A percentile compares a stretch with the other conserved stretches of the same genome.
These are phyloP conservation scores for Sonneratia caseolaris DNA, from an alignment of 345 rosid species.

Conservation along the genomic window DNA sequence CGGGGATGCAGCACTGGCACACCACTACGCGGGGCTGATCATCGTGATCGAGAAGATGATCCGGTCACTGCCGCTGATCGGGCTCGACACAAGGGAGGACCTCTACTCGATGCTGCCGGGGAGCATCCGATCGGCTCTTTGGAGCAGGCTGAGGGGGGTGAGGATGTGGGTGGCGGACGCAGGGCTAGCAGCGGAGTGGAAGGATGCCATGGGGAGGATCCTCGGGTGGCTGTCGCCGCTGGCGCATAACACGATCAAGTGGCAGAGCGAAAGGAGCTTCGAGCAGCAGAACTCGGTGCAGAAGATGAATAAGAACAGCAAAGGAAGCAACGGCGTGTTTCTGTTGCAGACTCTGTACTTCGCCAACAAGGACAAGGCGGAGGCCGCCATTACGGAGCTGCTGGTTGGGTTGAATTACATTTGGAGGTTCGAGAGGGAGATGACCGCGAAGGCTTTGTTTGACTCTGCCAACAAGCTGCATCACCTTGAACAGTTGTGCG, in stretches of 20 bases:
- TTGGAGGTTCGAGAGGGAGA: constrained; percentile 97
- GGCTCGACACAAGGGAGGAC: constrained; percentile 84
- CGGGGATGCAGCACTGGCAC: constrained; percentile 67
- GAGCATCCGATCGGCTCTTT: constrained; percentile 50
- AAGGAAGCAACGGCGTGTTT: constrained; percentile 31
- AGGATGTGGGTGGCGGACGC: constrained; percentile 70
- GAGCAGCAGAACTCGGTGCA: constrained; percentile 55
- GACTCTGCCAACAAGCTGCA: constrained; percentile 29
- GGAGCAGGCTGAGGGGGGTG: constrained; percentile 64
- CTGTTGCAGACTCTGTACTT: constrained; percentile 73
- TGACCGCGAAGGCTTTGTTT: constrained; percentile 81
- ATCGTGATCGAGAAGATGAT: constrained; percentile 94
- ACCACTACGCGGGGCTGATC: constrained; percentile 79
- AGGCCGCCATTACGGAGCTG: constrained; percentile 89
- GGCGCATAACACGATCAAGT: constrained; percentile 93
- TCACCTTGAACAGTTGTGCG: background rate
- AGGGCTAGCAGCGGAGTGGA: constrained; percentile 77
- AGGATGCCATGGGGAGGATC: constrained; percentile 61
- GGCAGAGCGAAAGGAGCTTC: constrained; percentile 95
- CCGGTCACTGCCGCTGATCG: constrained; percentile 79
- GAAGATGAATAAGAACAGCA: constrained; percentile 12
- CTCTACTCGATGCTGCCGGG: constrained; percentile 73
- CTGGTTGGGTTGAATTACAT: constrained; percentile 90
- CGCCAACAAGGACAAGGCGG: constrained; percentile 77
- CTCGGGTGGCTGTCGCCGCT: constrained; percentile 80